Evolutionary conservation across 305 asterid genomes (phyloP).

Genomic region (Petunia hybrid): DNA sequence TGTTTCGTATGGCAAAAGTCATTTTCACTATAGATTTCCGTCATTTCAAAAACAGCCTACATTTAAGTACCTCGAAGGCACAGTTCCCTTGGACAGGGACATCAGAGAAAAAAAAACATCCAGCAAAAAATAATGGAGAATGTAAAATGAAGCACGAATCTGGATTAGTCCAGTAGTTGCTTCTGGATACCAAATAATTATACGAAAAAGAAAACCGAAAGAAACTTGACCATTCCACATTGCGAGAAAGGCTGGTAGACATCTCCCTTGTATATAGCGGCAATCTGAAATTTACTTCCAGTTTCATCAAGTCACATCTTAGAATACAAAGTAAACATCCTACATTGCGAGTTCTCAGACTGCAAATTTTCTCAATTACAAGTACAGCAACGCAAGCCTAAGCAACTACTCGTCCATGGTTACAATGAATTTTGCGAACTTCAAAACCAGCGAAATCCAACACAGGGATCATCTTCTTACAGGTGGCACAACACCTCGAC

Average conservation of each 20-base stretch:
- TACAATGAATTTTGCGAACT: background rate
- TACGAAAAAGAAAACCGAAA: background rate
- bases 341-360: background rate
- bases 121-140: too few relatives aligned
- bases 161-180: too few relatives aligned
- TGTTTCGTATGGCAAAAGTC: too few relatives aligned
- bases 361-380: background rate
- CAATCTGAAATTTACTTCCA: background rate
- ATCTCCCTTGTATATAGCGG: background rate
- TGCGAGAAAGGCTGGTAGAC: background rate
- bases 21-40: too few relatives aligned
- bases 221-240: background rate
- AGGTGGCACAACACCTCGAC: conserved; percentile 79
- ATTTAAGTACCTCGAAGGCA: too few relatives aligned
- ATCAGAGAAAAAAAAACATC: too few relatives aligned
- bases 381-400: background rate
- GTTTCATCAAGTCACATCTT: background rate
- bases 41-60: too few relatives aligned
- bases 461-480: conserved; percentile 61
- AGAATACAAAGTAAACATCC: background rate
- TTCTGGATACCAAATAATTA: too few relatives aligned
- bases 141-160: too few relatives aligned
- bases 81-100: too few relatives aligned
- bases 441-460: conserved; percentile 23
- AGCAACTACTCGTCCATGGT: background rate